phyloP scores from a whole-genome alignment of 2,329 filamentous ascomycete genomes.

The Colletotrichum caudatum region DNA sequence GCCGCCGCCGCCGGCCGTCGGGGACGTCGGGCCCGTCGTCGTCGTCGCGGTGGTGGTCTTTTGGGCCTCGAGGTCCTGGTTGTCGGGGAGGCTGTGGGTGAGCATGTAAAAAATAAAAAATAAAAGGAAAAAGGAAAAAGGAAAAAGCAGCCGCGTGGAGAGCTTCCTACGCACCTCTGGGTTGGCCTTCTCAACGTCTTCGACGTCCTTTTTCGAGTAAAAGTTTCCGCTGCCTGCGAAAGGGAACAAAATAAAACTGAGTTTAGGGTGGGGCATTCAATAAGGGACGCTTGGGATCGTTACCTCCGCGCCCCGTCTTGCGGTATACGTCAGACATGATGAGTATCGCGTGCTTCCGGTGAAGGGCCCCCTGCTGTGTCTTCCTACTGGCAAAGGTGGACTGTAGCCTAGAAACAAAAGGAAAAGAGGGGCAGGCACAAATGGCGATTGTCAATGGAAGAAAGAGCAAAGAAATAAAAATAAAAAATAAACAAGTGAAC shows the following conservation, averaged over 20 bases:
- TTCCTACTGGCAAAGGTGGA: neutral
- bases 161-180: conserved; percentile 27
- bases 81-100: conserved; percentile 12
- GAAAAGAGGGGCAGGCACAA: neutral
- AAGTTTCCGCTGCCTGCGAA: conserved; percentile 64
- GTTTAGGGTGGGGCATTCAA: neutral
- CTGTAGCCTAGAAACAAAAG: neutral
- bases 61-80: conserved; percentile 51
- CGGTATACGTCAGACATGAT: conserved; percentile 58
- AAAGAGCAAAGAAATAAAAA: neutral
- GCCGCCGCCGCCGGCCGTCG: conserved; percentile 1
- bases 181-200: conserved; percentile 55
- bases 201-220: conserved; percentile 63
- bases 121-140: neutral
- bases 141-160: neutral
- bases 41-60: conserved; percentile 40
- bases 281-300: conserved; percentile 44
- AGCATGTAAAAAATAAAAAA: neutral
- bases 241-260: neutral
- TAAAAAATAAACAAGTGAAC: neutral
- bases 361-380: neutral
- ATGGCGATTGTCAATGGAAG: neutral
- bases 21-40: conserved; percentile 43
- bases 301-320: conserved; percentile 71
- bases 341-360: neutral